These are phyloP conservation scores for Debaryomyces hansenii DNA, from an alignment of 805 yeast species.

Conservation along the genomic window DNA sequence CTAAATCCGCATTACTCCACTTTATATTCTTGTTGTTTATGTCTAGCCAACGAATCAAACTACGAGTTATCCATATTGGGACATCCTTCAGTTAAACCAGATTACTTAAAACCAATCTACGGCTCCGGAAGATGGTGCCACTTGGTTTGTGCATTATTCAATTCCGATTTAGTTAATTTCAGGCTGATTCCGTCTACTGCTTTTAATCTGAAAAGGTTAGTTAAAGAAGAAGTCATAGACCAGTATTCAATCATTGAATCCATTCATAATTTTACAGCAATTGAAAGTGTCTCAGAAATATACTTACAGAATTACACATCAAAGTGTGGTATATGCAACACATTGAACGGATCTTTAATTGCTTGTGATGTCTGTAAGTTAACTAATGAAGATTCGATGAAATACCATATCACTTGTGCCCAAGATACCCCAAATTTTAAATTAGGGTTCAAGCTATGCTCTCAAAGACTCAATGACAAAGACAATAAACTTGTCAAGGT, in stretches of 20 bases:
- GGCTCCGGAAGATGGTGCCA: conserved; percentile 76
- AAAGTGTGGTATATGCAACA: conserved; percentile 47
- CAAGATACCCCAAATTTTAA: conserved; percentile 44
- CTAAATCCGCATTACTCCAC: conserved; percentile 58
- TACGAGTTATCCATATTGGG: conserved; percentile 47
- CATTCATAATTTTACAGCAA: conserved; percentile 16
- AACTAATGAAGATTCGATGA: background rate
- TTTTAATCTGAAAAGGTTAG: conserved; percentile 1
- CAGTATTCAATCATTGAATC: conserved; percentile 13
- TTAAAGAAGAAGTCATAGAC: conserved; percentile 29
- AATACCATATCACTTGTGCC: conserved; percentile 59
- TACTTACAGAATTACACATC: conserved; percentile 25
- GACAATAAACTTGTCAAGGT: conserved; percentile 23
- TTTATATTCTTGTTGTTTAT: conserved; percentile 64
- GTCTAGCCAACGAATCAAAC: conserved; percentile 54
- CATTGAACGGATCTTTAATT: conserved; percentile 50
- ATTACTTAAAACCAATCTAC: conserved; percentile 66
- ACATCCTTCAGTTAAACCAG: conserved; percentile 45
- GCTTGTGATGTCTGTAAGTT: conserved; percentile 47
- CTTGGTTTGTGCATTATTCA: conserved; percentile 64
- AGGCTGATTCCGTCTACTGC: conserved; percentile 38
- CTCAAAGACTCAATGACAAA: conserved; percentile 16
- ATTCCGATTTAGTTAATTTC: conserved; percentile 42
- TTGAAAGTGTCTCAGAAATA: conserved; percentile 29
- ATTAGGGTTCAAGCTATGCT: conserved; percentile 53